These are phyloP conservation scores for Stemphylium beticola DNA, from an alignment of 2,329 filamentous ascomycete genomes.

Conservation along the genomic window DNA sequence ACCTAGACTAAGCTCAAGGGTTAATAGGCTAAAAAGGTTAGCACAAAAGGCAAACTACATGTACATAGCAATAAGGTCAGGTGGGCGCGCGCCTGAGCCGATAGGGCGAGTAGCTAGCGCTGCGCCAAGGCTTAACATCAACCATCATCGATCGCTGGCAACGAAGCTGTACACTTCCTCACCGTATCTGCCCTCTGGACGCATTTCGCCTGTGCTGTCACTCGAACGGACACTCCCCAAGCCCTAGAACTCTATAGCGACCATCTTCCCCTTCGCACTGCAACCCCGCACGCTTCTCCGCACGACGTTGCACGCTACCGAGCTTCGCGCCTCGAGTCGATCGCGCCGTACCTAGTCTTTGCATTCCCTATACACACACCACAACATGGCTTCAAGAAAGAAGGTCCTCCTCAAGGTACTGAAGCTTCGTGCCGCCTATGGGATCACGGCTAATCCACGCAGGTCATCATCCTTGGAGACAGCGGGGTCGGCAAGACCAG, in stretches of 20 bases:
- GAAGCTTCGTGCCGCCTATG: not conserved
- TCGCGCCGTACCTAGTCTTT: slow-evolving; percentile 6
- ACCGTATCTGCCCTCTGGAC: slow-evolving; percentile 9
- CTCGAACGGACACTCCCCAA: not conserved
- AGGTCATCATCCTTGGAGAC: slow-evolving; percentile 99
- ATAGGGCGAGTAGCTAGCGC: slow-evolving; percentile 9
- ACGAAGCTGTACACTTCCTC: slow-evolving; percentile 9
- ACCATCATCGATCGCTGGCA: slow-evolving; percentile 14
- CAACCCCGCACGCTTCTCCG: slow-evolving; percentile 2
- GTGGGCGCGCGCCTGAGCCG: slow-evolving; percentile 8
- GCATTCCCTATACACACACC: slow-evolving; percentile 11
- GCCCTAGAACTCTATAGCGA: not conserved
- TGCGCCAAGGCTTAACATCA: slow-evolving; percentile 10
- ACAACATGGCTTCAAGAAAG: slow-evolving; percentile 60
- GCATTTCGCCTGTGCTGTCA: not conserved
- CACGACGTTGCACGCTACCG: slow-evolving; percentile 5
- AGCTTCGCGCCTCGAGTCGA: slow-evolving; percentile 13
- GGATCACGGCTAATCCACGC: slow-evolving; percentile 19
- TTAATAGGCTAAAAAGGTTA: no score
- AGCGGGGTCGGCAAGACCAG: slow-evolving; percentile 99
- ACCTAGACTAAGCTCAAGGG: no score
- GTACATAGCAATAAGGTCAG: no score
- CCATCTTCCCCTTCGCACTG: not conserved
- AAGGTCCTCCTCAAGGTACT: slow-evolving; percentile 88
- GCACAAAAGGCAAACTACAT: no score